A percentile compares a stretch with the other conserved stretches of the same genome.
Evolutionary conservation across 2,329 filamentous ascomycete species (phyloP).

Genomic region (Byssoonygena ceratinophila): DNA sequence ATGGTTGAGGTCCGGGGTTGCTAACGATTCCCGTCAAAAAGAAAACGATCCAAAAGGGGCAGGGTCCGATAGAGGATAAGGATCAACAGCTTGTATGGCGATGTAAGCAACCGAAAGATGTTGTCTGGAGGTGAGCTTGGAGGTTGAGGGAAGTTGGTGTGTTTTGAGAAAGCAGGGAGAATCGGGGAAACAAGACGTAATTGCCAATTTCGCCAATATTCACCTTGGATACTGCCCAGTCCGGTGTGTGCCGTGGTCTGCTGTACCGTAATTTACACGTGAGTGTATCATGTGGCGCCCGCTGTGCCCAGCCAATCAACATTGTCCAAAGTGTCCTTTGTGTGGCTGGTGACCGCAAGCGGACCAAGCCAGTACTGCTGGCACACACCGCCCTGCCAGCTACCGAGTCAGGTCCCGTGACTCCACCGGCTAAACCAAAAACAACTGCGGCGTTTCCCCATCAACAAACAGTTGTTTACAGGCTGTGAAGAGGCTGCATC

Average conservation of each 20-base stretch:
- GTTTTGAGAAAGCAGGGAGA: constrained; percentile 5
- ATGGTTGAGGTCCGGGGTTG: not conserved
- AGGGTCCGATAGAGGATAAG: not conserved
- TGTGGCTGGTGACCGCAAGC: constrained; percentile 1
- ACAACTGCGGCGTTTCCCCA: constrained; percentile 18
- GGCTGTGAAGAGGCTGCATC: constrained; percentile 11
- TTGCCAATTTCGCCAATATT: constrained; percentile 12
- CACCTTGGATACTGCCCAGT: not conserved
- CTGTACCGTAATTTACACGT: constrained; percentile 8
- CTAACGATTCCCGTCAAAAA: not conserved
- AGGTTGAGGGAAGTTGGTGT: constrained; percentile 9
- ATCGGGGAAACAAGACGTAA: constrained; percentile 12
- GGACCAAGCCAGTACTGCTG: constrained; percentile 1
- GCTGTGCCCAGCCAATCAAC: not conserved
- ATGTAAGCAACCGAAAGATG: not conserved
- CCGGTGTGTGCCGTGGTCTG: constrained; percentile 10
- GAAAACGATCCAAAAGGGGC: not conserved
- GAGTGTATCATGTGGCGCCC: not conserved
- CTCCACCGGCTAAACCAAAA: constrained; percentile 4
- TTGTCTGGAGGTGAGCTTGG: constrained; percentile 2
- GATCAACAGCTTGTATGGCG: not conserved
- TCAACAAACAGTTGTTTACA: constrained; percentile 20
- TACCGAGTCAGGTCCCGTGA: constrained; percentile 11
- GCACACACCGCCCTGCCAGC: constrained; percentile 3
- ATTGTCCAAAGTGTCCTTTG: too few species aligned